Base-by-base conservation (phyloP, 192 early-diverging fungal genomes). In the Dissophora globulifera region DNA sequence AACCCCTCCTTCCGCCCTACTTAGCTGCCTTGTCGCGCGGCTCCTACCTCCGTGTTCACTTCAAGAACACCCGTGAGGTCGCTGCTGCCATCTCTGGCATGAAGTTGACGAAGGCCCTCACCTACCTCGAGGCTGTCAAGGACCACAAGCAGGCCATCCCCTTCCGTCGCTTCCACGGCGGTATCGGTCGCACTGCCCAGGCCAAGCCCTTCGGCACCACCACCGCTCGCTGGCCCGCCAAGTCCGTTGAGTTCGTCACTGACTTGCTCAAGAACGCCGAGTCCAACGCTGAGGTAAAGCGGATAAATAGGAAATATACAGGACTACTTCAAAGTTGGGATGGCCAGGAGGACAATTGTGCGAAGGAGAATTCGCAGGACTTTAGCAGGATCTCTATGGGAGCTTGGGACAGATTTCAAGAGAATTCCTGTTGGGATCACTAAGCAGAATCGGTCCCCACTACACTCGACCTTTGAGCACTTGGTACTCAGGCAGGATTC, bases 51-150 rank as follows among this genome's bases (percentile, higher is more conserved):
- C 93, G 94, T 82, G 93, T 92, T 83, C 87, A 88, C 84, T 97
- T 96, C 91, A 97, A 99, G 91, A 99, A 99, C 92, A 97, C 97
- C 48, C 95, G 93, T 72, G 97, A 99, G 86, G 87, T 93, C 61
- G 96, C 96, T 79, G 89, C 86, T 79, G 93, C 94, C 80, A 92
- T 99, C 85, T 88, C 90, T 69, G 97, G 97, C 79, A 82, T 92
- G 86, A 93, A 93, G 88, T 89, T 97, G 66, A 80, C 83, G 60
- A 95, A 97, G 90, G 97, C 97, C 69, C 87, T 95, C 53, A 74
- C 82, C 54, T 99, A 93, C 91, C 90, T 99, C 63, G 88, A 89
- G 62, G 94, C 95, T 84, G 97, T 99, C 72, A 92, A 92, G 86
- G 93, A 92, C 79, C 94, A 95, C 88, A 97, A 97, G 90, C 96